Conservation (phyloP, 495 filamentous ascomycete species). For the Lepraria neglecta region DNA sequence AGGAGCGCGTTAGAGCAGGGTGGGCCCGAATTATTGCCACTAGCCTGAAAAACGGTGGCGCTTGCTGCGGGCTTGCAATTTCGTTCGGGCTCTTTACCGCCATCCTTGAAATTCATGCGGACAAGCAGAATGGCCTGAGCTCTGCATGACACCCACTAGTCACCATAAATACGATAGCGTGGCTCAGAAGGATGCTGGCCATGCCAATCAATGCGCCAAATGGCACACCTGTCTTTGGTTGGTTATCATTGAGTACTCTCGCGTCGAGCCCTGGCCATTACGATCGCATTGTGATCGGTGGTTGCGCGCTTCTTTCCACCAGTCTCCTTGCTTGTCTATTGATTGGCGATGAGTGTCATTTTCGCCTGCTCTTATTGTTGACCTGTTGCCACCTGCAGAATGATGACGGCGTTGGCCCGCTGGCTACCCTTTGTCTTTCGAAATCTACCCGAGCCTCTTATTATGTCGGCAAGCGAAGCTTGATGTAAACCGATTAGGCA, state of each 20-base stretch:
- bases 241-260: neutral
- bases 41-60: conserved; percentile 2
- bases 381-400: neutral
- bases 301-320: conserved; percentile 6
- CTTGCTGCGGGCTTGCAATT: neutral
- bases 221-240: neutral
- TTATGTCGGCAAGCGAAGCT: conserved; percentile 8
- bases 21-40: neutral
- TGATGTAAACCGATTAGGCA: conserved; percentile 11
- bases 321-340: neutral
- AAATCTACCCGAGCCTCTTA: neutral
- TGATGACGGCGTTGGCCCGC: neutral
- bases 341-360: no score
- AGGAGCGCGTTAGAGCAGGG: conserved; percentile 13
- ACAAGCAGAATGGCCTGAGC: conserved; percentile 2
- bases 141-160: conserved; percentile 14
- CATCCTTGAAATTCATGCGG: conserved; percentile 1
- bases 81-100: no score
- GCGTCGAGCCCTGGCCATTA: neutral
- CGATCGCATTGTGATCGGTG: neutral
- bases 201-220: conserved; percentile 3
- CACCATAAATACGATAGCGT: neutral
- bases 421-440: neutral
- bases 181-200: neutral
- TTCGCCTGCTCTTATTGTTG: neutral